Evolutionary conservation across 805 yeast species (phyloP).

Genomic region (Saccharomycopsis capsularis): DNA sequence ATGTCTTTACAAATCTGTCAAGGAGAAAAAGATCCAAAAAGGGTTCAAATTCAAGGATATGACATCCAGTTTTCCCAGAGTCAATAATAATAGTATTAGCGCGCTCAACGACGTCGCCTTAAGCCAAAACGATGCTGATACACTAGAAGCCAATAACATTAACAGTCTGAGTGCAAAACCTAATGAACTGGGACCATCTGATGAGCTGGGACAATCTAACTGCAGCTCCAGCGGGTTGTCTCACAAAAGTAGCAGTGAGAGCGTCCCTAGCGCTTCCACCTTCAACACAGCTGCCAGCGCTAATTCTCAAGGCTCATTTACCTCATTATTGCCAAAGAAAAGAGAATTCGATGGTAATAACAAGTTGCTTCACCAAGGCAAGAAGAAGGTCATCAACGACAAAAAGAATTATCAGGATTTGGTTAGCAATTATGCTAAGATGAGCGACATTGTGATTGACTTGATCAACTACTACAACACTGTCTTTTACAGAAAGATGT

Average conservation of each 20-base stretch:
- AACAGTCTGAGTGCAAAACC: too few relatives aligned
- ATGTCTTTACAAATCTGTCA: conserved; percentile 2
- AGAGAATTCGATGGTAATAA: too few relatives aligned
- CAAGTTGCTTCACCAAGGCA: not conserved
- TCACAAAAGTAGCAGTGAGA: too few relatives aligned
- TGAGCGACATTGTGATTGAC: conserved; percentile 9
- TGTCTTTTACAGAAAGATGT: not conserved
- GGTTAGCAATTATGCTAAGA: not conserved
- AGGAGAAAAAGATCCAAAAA: conserved; percentile 3
- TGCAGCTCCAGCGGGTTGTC: too few relatives aligned
- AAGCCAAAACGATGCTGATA: not conserved
- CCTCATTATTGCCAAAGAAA: too few relatives aligned
- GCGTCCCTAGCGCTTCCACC: not conserved
- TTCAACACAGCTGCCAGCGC: not conserved
- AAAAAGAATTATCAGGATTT: not conserved
- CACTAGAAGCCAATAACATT: too few relatives aligned
- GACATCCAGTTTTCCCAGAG: conserved; percentile 4
- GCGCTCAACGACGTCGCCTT: not conserved
- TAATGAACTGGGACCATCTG: too few relatives aligned
- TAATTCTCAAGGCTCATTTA: not conserved
- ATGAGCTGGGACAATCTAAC: too few relatives aligned
- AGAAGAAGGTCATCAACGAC: not conserved
- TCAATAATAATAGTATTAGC: not conserved
- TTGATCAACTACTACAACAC: conserved; percentile 4
- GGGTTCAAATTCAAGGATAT: conserved; percentile 15